A percentile compares a stretch with the other conserved stretches of the same genome.
These are phyloP conservation scores for Jimgerdemannia flammicorona DNA, from an alignment of 192 early-diverging fungal genomes.

Conservation along the genomic window DNA sequence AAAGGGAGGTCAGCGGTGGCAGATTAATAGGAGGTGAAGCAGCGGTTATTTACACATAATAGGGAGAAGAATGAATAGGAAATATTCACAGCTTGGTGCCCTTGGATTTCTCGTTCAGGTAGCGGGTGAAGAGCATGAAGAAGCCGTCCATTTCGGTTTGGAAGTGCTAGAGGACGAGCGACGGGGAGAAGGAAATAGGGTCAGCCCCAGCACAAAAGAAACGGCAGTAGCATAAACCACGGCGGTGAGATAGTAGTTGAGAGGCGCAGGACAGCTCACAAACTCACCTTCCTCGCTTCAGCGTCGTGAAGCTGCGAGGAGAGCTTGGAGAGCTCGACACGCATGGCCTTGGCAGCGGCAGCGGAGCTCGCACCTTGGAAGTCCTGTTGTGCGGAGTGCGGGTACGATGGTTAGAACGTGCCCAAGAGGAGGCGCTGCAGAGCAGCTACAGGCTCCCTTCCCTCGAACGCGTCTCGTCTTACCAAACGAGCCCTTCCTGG, in stretches of 20 bases:
- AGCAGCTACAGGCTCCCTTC: no score
- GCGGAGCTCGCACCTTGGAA: constrained; percentile 56
- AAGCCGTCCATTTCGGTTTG: constrained; percentile 84
- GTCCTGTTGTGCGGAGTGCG: constrained; percentile 34
- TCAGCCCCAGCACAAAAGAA: no score
- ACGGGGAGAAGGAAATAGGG: not conserved
- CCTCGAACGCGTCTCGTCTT: no score
- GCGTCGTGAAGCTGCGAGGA: constrained; percentile 51
- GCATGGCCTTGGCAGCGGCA: constrained; percentile 70
- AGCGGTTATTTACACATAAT: not conserved
- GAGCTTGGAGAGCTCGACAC: constrained; percentile 68
- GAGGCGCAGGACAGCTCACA: no score
- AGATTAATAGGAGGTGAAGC: no score
- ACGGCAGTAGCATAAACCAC: no score
- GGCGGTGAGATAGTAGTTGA: no score
- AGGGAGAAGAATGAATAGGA: not conserved
- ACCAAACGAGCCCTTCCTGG: no score
- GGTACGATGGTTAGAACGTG: no score
- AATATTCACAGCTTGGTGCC: constrained; percentile 70
- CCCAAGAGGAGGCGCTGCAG: no score
- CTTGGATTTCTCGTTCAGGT: constrained; percentile 75
- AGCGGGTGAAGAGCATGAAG: constrained; percentile 81
- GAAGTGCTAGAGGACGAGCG: constrained; percentile 48
- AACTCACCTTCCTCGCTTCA: constrained; percentile 50
- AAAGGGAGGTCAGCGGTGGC: no score